Base-by-base conservation (phyloP, 2,329 filamentous ascomycete species). In the Cladosporium velox region DNA sequence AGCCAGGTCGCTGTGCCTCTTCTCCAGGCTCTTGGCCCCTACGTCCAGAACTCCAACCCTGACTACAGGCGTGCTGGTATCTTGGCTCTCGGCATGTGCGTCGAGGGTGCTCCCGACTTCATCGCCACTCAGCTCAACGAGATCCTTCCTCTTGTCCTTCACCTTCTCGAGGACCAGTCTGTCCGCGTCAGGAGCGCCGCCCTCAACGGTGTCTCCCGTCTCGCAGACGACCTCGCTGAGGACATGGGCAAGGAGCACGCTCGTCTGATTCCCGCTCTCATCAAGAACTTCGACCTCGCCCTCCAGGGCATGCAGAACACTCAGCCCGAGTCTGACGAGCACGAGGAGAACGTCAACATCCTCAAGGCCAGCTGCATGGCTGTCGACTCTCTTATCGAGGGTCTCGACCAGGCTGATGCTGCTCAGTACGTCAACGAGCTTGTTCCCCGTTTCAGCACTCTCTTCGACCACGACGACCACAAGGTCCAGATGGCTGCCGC, bases 41-140 rank as follows among this genome's bases (percentile, higher is more conserved):
- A 95, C 76, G 92, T 94, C 71, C 86, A 86, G 72, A 89, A 88
- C 75, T 80, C 85, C 67, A 86, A 96, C 74, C 86, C 93, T 41
- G 89, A 92, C 72, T 90, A 91, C 81, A 90, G 94, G 67, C 91
- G 94, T 79, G 93, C 94, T 64, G 93, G 91, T 79, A 95, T 98
- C 76, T 85, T 98, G 69, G 90, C 94, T 59, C 86, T 99, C 5
- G 94, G 94, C 67, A 96, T 94, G 83, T 94, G 92, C 72, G 94
- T 97, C 63, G 95, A 98, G 83, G 95, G 95, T 72, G 94, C 95
- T 34, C 95, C 95, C 18, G 95, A 99, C 79, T 99, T 98, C 80
- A 93, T 98, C 75, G 92, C 92, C 70, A 97, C 93, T 24, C 95
- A 99, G 80, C 87, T 98, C 69, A 86, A 90, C 74, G 87, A 90